A percentile compares a stretch with the other conserved stretches of the same genome.
phyloP scores from a whole-genome alignment of 169 alveolate genomes.

The Plasmodium vivax region DNA sequence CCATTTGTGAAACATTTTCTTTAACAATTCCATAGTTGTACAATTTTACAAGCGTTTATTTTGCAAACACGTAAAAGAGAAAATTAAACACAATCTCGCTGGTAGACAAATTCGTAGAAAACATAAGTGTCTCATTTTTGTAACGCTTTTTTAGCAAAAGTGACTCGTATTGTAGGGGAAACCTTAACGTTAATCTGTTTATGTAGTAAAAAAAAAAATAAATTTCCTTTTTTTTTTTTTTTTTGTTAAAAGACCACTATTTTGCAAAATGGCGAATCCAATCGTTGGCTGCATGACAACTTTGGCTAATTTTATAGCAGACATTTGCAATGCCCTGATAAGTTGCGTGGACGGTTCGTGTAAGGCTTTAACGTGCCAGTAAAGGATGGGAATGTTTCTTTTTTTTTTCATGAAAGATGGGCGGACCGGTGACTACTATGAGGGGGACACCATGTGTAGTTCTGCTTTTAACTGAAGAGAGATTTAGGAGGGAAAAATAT shows the following conservation, averaged over 20 bases:
- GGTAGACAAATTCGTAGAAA: background rate
- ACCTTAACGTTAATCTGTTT: background rate
- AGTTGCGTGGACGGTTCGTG: conserved; percentile 69
- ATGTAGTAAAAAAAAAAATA: background rate
- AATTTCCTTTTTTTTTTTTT: background rate
- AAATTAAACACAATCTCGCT: background rate
- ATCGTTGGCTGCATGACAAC: conserved; percentile 53
- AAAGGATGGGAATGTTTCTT: background rate
- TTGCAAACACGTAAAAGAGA: background rate
- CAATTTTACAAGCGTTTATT: background rate
- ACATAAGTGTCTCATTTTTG: background rate
- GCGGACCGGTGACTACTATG: background rate
- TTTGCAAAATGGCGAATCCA: conserved; percentile 59
- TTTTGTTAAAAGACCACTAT: background rate
- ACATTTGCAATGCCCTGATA: conserved; percentile 58
- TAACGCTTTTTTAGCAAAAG: background rate
- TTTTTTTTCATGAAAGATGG: background rate
- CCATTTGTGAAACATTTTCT: background rate
- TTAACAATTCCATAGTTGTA: background rate
- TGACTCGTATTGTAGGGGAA: background rate
- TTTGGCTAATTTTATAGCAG: conserved; percentile 56
- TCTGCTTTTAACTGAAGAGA: background rate
- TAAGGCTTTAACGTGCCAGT: conserved; percentile 67
- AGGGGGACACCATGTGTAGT: background rate
- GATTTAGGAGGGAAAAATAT: background rate